Evolutionary conservation across 1,284 basidiomycete genomes (phyloP).

Genomic region (Porogramme epimiltina): DNA sequence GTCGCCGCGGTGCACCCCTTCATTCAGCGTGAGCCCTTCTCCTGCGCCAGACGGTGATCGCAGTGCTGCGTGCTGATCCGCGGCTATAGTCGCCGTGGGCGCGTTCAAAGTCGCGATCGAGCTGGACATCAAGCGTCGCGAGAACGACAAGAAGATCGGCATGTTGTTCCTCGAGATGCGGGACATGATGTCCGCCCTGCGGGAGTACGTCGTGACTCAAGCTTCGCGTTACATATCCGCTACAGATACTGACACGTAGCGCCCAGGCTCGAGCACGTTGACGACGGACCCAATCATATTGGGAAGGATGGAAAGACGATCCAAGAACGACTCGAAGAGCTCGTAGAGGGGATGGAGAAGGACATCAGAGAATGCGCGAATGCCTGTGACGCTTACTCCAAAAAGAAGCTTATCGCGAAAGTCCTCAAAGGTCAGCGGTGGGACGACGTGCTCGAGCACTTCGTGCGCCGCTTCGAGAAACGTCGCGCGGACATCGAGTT

Average conservation of each 20-base stretch:
- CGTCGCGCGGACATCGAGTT: conserved; percentile 37
- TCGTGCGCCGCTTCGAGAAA: conserved; percentile 33
- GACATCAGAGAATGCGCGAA: conserved; percentile 35
- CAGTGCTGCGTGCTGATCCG: too few species aligned
- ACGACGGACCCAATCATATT: conserved; percentile 17
- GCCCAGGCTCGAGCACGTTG: conserved; percentile 23
- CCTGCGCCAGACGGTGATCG: neutral
- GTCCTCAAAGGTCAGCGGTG: conserved; percentile 31
- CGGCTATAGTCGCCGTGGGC: conserved; percentile 40
- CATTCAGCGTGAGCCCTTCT: conserved; percentile 10
- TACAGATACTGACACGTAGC: neutral
- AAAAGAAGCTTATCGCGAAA: conserved; percentile 35
- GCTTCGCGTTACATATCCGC: too few species aligned
- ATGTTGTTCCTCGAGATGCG: conserved; percentile 30
- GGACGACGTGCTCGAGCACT: conserved; percentile 35
- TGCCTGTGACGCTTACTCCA: conserved; percentile 35
- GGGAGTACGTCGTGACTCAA: conserved; percentile 40
- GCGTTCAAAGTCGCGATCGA: conserved; percentile 46
- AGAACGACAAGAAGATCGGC: conserved; percentile 46
- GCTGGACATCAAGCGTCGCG: conserved; percentile 42
- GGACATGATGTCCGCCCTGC: conserved; percentile 43
- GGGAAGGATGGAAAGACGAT: conserved; percentile 26
- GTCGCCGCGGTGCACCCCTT: conserved; percentile 20
- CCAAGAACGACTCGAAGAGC: conserved; percentile 19
- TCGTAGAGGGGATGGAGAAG: conserved; percentile 24